Evolutionary conservation across 306 rosid species (phyloP), one percentile per base, ranked within the genome.

Genomic region (Myrica gale): DNA sequence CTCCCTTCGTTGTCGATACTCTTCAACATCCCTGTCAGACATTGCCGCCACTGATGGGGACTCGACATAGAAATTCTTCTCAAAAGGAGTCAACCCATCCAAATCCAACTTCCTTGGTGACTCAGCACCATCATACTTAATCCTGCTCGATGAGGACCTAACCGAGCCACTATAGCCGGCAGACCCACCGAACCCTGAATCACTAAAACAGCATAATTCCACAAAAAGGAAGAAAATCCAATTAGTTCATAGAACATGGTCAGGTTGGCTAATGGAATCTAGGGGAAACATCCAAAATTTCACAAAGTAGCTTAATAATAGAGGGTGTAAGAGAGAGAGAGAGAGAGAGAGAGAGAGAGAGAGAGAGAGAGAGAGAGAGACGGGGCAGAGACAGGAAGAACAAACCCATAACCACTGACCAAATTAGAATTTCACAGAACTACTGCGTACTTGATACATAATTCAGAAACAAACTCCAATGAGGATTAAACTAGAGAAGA

Each of bases 21-120:
- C 97, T 74, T 78, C 86, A 56, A 95, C 96, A 71, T 92, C 97
- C 23, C 43, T 84, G 57, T 92, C 99, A 0, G 98, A 85, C 97
- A 95, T 95, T 81, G 84, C 87, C 56, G 88, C 88, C 72, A 95
- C 97, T 3, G 89, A 54, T 0, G 98, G 85, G 1, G 96, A 81
- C 76, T 95, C 99, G 2, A 51, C 79, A 78, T 95, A 95, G 84
- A 95, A 95, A 65, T 90, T 92, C 88, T 95, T 95, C 91, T 90
- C 98, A 67, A 95, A 95, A 80, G 86, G 97, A 50, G 97, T 82
- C 82, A 92, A 83, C n/a, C 98, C 98, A 65, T 95, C 99, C 92
- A 95, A 88, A 81, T 89, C 94, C 74, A 90, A 6, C 81, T 90
- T 95, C 85, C 81, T 71, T 0, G 89, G 90, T 0, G 91, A 82